Percentiles rank a stretch among this genome's conserved stretches.
Evolutionary conservation across 306 rosid species (phyloP).

Genomic region (Cicer judaicum): DNA sequence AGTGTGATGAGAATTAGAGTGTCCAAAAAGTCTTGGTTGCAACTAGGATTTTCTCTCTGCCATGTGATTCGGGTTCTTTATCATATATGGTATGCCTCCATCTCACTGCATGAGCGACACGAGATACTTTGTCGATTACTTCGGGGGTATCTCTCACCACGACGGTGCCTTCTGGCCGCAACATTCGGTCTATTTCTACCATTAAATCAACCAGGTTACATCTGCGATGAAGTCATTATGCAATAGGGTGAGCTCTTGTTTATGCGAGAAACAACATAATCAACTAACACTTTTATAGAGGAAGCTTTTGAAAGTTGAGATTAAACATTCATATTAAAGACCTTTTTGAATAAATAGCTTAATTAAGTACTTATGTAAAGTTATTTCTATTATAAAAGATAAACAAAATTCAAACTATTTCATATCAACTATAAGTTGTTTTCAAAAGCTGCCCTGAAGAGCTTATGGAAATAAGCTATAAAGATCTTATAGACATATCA

Average conservation of each 20-base stretch:
- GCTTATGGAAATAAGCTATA: too few species aligned
- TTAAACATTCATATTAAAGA: not conserved
- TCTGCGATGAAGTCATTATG: conserved; percentile 52
- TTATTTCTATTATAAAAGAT: too few species aligned
- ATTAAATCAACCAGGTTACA: conserved; percentile 92
- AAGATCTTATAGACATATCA: too few species aligned
- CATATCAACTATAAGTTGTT: too few species aligned
- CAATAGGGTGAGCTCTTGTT: conserved; percentile 3
- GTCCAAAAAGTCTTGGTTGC: conserved; percentile 81
- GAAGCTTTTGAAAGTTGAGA: conserved; percentile 17
- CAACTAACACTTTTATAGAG: not conserved
- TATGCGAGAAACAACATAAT: not conserved
- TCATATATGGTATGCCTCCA: conserved; percentile 71
- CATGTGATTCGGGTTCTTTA: conserved; percentile 80
- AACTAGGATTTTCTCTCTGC: conserved; percentile 76
- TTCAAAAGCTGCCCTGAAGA: too few species aligned
- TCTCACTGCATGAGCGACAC: conserved; percentile 70
- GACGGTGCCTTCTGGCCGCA: conserved; percentile 91
- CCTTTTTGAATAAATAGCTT: too few species aligned
- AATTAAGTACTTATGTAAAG: too few species aligned
- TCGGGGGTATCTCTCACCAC: conserved; percentile 83
- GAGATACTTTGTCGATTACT: conserved; percentile 75
- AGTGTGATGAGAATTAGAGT: conserved; percentile 60
- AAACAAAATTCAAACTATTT: too few species aligned
- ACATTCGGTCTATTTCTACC: conserved; percentile 89